Evolutionary conservation across 2,329 filamentous ascomycete genomes (phyloP).

Genomic region (Phyllosticta citribraziliensis): DNA sequence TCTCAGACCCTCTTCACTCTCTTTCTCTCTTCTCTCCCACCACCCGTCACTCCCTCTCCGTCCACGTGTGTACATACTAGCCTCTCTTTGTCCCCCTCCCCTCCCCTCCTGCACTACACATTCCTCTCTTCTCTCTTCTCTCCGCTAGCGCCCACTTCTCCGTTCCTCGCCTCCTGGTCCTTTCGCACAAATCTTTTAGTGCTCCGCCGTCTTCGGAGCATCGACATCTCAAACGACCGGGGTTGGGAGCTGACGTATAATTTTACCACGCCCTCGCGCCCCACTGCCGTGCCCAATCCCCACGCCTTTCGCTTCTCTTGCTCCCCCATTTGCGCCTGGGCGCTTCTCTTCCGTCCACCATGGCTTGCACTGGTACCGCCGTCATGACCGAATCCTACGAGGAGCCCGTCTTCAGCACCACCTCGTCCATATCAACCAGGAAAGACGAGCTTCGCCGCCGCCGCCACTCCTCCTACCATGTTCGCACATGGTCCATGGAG

Average conservation of each 20-base stretch:
- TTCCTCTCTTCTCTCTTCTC: not conserved
- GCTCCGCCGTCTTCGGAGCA: not conserved
- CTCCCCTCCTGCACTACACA: not conserved
- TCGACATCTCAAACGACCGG: not conserved
- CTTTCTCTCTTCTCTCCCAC: too few relatives aligned
- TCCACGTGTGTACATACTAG: not conserved
- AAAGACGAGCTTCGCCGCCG: slow-evolving; percentile 28
- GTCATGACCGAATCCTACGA: slow-evolving; percentile 28
- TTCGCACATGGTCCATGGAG: slow-evolving; percentile 35
- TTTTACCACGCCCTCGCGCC: not conserved
- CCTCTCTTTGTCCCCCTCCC: not conserved
- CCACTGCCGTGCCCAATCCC: not conserved
- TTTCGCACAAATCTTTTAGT: not conserved
- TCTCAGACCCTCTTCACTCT: not conserved
- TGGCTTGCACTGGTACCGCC: slow-evolving; percentile 17
- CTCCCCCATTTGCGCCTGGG: not conserved
- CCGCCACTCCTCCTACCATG: slow-evolving; percentile 38
- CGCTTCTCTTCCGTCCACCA: slow-evolving; percentile 10
- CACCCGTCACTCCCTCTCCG: not conserved
- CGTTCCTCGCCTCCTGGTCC: not conserved
- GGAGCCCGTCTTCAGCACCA: slow-evolving; percentile 32
- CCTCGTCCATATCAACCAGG: slow-evolving; percentile 26
- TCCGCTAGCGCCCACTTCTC: not conserved
- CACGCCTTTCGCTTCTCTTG: not conserved
- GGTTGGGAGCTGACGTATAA: not conserved